Base-by-base conservation (phyloP, 805 yeast species). In the Pichia ethanolica region DNA sequence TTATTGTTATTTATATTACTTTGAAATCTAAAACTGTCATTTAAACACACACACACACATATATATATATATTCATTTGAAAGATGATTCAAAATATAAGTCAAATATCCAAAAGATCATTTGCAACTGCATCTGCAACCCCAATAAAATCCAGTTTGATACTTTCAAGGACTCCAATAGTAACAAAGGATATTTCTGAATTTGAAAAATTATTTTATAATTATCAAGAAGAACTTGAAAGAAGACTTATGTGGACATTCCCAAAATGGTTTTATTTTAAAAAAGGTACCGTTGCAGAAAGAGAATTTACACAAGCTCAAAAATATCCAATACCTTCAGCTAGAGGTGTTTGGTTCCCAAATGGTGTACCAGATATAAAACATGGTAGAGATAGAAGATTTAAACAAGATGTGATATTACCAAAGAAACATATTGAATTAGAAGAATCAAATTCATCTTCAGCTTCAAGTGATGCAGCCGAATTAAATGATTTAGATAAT, bases 161-260 rank as follows among this genome's bases (percentile, higher is more conserved):
- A n/a, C 43, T 91, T 42, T 81, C 93, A 39, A 77, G 99, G 68
- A 75, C 74, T 38, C 99, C 99, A 32, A 74, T 93, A 36, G 79
- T 93, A 43, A 87, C 96, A 3, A 83, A 86, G 10, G 91, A 86
- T 52, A 70, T 82, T 47, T 73, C 83, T 9, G 78, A 73, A 49
- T 84, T 91, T 58, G 97, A 89, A 59, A 61, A 71, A 52, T 81
- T 81, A 46, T 93, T 83, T 67, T 87, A 85, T 64, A 72, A 80
- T 47, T 93, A 93, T 65, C 96, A 90, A 67, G 78, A 81, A 46
- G 95, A 87, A 65, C 74, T 93, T 48, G 90, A 89, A 73, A 82
- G 82, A 62, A 78, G 98, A 59, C 74, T 93, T 57, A 89, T 90
- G 96, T 89, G 97, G 96, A 89, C 98, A 0, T 93, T 93, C 67